Base-by-base conservation (phyloP, 257 asterid genomes). In the Nicotiana benthamiana region DNA sequence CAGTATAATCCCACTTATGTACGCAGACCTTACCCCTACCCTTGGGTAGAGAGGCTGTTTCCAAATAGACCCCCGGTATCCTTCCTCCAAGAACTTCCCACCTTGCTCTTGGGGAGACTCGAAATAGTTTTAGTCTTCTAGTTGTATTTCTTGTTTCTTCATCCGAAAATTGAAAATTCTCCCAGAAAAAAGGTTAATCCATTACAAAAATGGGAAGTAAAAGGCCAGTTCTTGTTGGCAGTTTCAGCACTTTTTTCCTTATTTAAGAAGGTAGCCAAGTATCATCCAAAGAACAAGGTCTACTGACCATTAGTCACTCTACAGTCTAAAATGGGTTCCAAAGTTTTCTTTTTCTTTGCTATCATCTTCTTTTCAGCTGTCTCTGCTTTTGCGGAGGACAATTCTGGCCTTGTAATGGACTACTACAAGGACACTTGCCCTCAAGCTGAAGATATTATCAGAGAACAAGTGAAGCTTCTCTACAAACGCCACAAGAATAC, bases 401-500 rank as follows among this genome's bases (percentile, higher is more conserved):
- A 82, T 27, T 79, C 92, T 22, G 93, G 93, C 15, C 97, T 95
- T 66, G 79, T 84, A 0, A 75, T 95, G 90, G 87, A 95, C 83
- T 91, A 80, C 75, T 95, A 95, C 98, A 89, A 83, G 81, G 98
- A 95, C 84, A 81, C 94, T 8, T 95, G 99, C 53, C 98, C 99
- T 70, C 98, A 95, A 85, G 99, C 99, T 56, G 99, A 95, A 79
- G 98, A 95, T 1, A 86, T 95, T 86, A 93, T 95, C 89, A 90
- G 70, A 27, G 98, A 93, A 64, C 99, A 95, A 84, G 99, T 95
- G 74, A 88, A 85, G 77, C 97, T 93, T 20, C 97, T 95, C 4
- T 95, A 95, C 92, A 93, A 95, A 84, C 97, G 98, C 86, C 99
- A 95, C 93, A 93, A 93, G 89, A 95, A 95, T 92, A 95, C 99